Conservation (phyloP, 805 yeast genomes). For the Kurtzmaniella cleridarum region DNA sequence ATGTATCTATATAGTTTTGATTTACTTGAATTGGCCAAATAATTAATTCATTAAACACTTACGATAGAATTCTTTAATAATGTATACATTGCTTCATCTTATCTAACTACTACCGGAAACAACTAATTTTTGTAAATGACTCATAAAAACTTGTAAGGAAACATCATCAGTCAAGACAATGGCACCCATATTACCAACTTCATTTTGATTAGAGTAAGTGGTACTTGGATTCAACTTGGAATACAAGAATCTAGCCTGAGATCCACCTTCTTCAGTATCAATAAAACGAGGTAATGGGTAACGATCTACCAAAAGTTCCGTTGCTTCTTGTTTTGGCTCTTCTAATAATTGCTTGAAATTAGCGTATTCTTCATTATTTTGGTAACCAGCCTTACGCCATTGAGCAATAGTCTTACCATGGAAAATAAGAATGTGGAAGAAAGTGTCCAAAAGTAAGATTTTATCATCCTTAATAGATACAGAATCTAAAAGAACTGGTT, state of each 20-base stretch:
- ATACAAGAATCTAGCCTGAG: conserved; percentile 94
- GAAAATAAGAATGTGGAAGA: conserved; percentile 92
- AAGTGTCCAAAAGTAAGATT: conserved; percentile 85
- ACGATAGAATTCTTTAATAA: background rate
- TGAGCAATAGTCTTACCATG: conserved; percentile 93
- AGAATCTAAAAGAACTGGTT: conserved; percentile 89
- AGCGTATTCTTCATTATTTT: conserved; percentile 83
- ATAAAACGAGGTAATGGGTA: conserved; percentile 97
- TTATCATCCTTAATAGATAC: conserved; percentile 86
- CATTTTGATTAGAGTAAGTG: conserved; percentile 56
- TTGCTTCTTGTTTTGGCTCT: conserved; percentile 89
- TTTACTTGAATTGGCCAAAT: no score
- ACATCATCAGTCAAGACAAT: conserved; percentile 96
- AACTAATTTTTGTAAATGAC: conserved; percentile 86
- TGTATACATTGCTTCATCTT: background rate
- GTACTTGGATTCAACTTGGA: conserved; percentile 94
- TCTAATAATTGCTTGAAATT: conserved; percentile 83
- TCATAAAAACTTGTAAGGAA: conserved; percentile 89
- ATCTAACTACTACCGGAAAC: conserved; percentile 44
- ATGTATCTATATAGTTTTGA: no score
- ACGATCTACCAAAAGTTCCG: conserved; percentile 83
- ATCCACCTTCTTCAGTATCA: conserved; percentile 97
- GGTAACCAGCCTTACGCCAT: conserved; percentile 95
- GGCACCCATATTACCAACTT: conserved; percentile 43
- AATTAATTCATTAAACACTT: no score